Conservation (phyloP, 2,329 filamentous ascomycete species). For the Blumeriella jaapii region DNA sequence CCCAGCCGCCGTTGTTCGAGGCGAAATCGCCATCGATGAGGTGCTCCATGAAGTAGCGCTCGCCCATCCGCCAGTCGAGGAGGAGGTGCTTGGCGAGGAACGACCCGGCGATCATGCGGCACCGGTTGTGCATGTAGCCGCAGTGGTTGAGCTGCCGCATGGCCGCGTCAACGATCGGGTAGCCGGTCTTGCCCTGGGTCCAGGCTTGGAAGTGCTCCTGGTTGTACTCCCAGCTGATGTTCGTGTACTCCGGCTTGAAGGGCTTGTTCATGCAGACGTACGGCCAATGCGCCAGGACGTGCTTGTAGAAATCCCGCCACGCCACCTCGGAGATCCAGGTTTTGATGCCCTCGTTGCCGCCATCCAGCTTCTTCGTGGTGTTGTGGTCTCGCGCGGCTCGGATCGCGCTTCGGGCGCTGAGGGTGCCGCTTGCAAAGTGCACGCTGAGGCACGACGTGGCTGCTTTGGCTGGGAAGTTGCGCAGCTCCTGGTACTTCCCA, state of each 20-base stretch:
- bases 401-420: slow-evolving; percentile 57
- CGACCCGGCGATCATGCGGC: slow-evolving; percentile 72
- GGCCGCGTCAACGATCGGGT: slow-evolving; percentile 74
- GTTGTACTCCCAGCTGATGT: slow-evolving; percentile 74
- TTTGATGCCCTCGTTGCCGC: slow-evolving; percentile 51
- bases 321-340: slow-evolving; percentile 75
- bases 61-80: slow-evolving; percentile 74
- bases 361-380: slow-evolving; percentile 52
- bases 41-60: slow-evolving; percentile 72
- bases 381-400: slow-evolving; percentile 50
- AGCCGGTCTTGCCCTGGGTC: slow-evolving; percentile 64
- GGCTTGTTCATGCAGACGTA: slow-evolving; percentile 71
- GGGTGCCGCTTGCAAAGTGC: slow-evolving; percentile 57
- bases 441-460: slow-evolving; percentile 60
- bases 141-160: slow-evolving; percentile 64
- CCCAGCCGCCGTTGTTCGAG: slow-evolving; percentile 28
- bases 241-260: slow-evolving; percentile 74
- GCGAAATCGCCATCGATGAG: slow-evolving; percentile 29
- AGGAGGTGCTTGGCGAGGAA: slow-evolving; percentile 73
- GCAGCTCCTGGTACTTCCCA: slow-evolving; percentile 45
- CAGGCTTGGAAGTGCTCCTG: slow-evolving; percentile 58
- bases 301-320: slow-evolving; percentile 82
- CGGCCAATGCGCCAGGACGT: slow-evolving; percentile 76
- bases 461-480: slow-evolving; percentile 54
- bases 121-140: slow-evolving; percentile 77